phyloP scores from a whole-genome alignment of 371 early-diverging fungal genomes.

The Mortierella sp. region DNA sequence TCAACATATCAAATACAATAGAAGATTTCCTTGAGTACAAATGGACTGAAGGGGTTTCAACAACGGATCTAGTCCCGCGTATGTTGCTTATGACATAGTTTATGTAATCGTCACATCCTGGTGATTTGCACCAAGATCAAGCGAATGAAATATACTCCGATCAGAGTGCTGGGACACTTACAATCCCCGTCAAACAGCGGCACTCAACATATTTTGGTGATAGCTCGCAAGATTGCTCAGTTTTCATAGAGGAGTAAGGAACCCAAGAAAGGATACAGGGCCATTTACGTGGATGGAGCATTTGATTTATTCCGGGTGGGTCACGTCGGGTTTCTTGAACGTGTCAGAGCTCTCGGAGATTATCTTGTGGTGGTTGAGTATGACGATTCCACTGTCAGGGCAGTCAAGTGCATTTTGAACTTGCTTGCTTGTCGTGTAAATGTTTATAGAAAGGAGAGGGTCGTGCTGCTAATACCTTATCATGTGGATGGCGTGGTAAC shows the following conservation, averaged over 20 bases:
- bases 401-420: slow-evolving; percentile 87
- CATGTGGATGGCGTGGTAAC: slow-evolving; percentile 93
- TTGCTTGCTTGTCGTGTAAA: slow-evolving; percentile 89
- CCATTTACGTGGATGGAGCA: slow-evolving; percentile 96
- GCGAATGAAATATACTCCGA: too few species aligned
- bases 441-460: slow-evolving; percentile 3
- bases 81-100: slow-evolving; percentile 93
- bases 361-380: slow-evolving; percentile 95
- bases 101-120: slow-evolving; percentile 78
- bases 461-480: slow-evolving; percentile 39
- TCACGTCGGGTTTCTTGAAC: slow-evolving; percentile 93
- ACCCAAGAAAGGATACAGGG: slow-evolving; percentile 71
- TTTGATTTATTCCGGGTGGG: slow-evolving; percentile 98
- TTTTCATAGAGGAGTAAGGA: slow-evolving; percentile 83
- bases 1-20: slow-evolving; percentile 92
- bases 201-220: too few species aligned
- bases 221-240: slow-evolving; percentile 82
- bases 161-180: too few species aligned
- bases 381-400: slow-evolving; percentile 91
- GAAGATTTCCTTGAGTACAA: slow-evolving; percentile 92
- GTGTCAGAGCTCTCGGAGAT: slow-evolving; percentile 88
- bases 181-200: too few species aligned
- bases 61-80: slow-evolving; percentile 95
- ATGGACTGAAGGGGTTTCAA: slow-evolving; percentile 93
- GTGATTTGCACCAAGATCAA: slow-evolving; percentile 30